These are phyloP conservation scores for Diaporthe sp. DNA, from an alignment of 2,329 filamentous ascomycete genomes.

Conservation along the genomic window DNA sequence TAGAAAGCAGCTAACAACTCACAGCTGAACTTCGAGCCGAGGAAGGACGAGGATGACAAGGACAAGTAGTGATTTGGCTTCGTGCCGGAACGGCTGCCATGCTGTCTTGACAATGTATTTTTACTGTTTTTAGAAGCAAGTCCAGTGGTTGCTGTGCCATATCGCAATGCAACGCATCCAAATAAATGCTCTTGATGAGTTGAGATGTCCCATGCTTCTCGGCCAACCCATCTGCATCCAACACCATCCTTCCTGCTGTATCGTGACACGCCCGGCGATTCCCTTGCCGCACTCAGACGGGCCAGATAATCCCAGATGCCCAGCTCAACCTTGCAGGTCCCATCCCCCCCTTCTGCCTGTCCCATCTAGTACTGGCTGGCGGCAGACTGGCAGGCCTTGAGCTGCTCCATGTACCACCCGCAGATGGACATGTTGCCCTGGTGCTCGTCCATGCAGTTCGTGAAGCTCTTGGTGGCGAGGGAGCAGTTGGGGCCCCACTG, in stretches of 20 bases:
- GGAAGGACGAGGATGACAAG: slow-evolving; percentile 69
- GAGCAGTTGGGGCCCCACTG: slow-evolving; percentile 79
- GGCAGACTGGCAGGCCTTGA: slow-evolving; percentile 88
- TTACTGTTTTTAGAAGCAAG: slow-evolving; percentile 27
- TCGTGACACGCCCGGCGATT: background rate
- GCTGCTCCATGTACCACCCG: slow-evolving; percentile 97
- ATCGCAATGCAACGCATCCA: slow-evolving; percentile 32
- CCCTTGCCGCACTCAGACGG: background rate
- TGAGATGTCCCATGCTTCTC: slow-evolving; percentile 26
- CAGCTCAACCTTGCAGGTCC: background rate
- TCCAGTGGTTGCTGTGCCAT: slow-evolving; percentile 11
- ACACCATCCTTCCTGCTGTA: background rate
- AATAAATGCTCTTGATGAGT: slow-evolving; percentile 31
- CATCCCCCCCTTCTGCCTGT: slow-evolving; percentile 5
- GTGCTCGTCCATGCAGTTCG: slow-evolving; percentile 96
- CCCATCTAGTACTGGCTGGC: slow-evolving; percentile 76
- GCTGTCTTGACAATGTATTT: slow-evolving; percentile 8
- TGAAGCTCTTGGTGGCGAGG: slow-evolving; percentile 86
- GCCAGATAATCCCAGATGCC: background rate
- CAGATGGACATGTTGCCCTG: slow-evolving; percentile 95
- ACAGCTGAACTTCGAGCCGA: slow-evolving; percentile 79
- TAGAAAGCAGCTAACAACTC: slow-evolving; percentile 47
- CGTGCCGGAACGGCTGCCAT: background rate
- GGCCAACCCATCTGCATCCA: background rate
- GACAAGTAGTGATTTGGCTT: slow-evolving; percentile 39